Base-by-base conservation (phyloP, 2,329 filamentous ascomycete species). In the Zarea fungicola region DNA sequence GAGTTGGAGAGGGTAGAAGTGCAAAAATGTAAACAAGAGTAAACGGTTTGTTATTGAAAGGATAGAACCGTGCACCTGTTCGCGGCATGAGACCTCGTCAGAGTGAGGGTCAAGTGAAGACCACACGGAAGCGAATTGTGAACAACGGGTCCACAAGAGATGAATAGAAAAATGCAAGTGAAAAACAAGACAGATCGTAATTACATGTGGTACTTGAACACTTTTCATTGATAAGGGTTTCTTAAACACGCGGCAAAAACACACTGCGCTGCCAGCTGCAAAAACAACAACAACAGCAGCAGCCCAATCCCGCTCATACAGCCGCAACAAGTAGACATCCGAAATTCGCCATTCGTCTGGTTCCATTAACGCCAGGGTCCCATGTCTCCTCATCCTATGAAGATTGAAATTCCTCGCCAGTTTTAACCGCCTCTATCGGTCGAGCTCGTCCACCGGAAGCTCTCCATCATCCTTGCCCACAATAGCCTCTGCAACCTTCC, bases 401-500 rank as follows among this genome's bases (percentile, higher is more conserved):
- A 60, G 57, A 57, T 53, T 51, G 58, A 55, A 56, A 55, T 56
- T 43, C 29, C 18, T 47, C 21, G 23, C 16, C 37, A 19, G 29
- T 36, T 13, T 36, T 29, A 32, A 42, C 48, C 41, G 28, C 19
- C n/a, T 14, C 48, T 76, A 83, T 64, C 74, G 75, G 66, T 89
- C 87, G 63, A 93, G 73, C 69, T 92, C 88, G 61, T 89, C 84
- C 53, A 87, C 78, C 11, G 85, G 82, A 59, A 91, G 76, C 60
- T 91, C 86, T 32, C 83, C 81, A 54, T 87, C 75, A 61, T 91
- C 87, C 58, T 84, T 85, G 55, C 84, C 84, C 29, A 92, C 86
- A 63, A 93, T 91, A 2, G 87, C 81, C 61, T 89, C 85, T 4
- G 87, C 83, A 19, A 90, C 86, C 69, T 89, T 91, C 88, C 88